Base-by-base conservation (phyloP, 176 grass and related monocot genomes). In the Olyra latifolia region DNA sequence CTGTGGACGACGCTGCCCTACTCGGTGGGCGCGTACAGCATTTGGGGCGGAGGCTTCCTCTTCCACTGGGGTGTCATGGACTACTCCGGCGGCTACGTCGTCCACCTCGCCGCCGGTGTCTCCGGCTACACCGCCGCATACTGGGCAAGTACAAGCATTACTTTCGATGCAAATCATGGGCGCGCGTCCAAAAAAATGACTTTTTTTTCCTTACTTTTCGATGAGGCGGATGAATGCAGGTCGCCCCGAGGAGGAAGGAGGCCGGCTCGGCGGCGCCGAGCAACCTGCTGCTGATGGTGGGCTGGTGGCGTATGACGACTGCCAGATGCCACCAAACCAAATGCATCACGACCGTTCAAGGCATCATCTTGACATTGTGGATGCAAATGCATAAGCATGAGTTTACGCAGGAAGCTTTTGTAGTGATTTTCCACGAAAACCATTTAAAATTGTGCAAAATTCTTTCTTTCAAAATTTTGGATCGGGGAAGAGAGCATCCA, bases 31-130 rank as follows among this genome's bases (percentile, higher is more conserved):
- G 86, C 80, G 1, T 88, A 64, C 43, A 58, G 19, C 70, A 9
- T 88, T 1, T 88, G 80, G 86, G 86, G 86, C 63, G 80, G 80
- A 3, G 86, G 80, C 0, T 88, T 88, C 74, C 68, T 83, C 49
- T 88, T 83, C 80, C 86, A 81, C 17, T 75, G 84, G 84, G 76
- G 76, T 3, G 71, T 86, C 49, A 52, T 52, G 5, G 49, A 52
- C 49, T 49, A 49, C 47, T 52, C 16, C 13, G 85, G 85, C 3
- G 78, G 85, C 40, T 87, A 87, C 57, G 85, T 87, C 43, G 70
- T 87, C 35, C 78, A 52, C 49, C 14, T 52, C 42, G 8, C 42
- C 42, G 42, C 42, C 10, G 84, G 77, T n/a, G 30, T 87, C 12
- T 45, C 84, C 24, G 77, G 84, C 29, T 81, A 53, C 60, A 88